phyloP scores from a whole-genome alignment of 805 yeast genomes.

The Starmerella apis region DNA sequence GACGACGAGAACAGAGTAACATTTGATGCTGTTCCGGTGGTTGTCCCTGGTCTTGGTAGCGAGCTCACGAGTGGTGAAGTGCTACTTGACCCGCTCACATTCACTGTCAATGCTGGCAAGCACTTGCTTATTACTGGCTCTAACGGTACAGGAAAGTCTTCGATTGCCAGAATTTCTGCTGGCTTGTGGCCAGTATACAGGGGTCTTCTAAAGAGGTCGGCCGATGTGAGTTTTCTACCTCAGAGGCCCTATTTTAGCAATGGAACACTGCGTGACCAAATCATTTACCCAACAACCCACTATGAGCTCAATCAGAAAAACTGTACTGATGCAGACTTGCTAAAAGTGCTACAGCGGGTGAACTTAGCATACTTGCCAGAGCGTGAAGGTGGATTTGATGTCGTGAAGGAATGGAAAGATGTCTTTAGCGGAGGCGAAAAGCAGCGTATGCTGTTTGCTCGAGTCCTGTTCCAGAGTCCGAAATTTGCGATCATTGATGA shows the following conservation, averaged over 20 bases:
- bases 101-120: conserved; percentile 52
- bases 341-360: conserved; percentile 60
- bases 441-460: conserved; percentile 80
- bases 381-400: conserved; percentile 45
- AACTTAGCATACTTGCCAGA: conserved; percentile 68
- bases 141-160: conserved; percentile 83
- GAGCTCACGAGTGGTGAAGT: conserved; percentile 39
- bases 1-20: conserved; percentile 64
- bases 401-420: conserved; percentile 67
- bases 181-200: conserved; percentile 85
- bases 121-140: conserved; percentile 74
- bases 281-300: conserved; percentile 74
- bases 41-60: conserved; percentile 47
- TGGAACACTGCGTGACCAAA: conserved; percentile 83
- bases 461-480: conserved; percentile 70
- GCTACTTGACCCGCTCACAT: conserved; percentile 50
- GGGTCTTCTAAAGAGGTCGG: conserved; percentile 73
- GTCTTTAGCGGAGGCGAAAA: conserved; percentile 95
- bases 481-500: conserved; percentile 78
- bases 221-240: conserved; percentile 58
- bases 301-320: conserved; percentile 68
- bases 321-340: conserved; percentile 55
- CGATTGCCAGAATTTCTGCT: conserved; percentile 71
- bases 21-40: conserved; percentile 70
- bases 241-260: conserved; percentile 72